A percentile compares a stretch with the other conserved stretches of the same genome.
Conservation (phyloP, 2,329 filamentous ascomycete genomes). For the Fonsecaea pedrosoi region DNA sequence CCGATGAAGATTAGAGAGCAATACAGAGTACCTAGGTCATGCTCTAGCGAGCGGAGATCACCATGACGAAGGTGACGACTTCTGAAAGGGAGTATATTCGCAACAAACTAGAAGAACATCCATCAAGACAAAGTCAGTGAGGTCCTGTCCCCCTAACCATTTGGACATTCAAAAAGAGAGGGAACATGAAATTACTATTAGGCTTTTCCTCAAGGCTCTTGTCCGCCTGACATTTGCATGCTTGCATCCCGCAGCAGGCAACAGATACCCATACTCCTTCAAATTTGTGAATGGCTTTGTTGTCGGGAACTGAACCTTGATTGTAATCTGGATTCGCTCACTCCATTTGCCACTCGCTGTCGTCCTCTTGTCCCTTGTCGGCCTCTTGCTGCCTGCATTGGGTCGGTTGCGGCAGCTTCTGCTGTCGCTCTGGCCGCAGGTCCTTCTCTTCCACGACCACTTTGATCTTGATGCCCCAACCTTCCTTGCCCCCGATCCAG, state of each 20-base stretch:
- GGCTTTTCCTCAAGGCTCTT: not conserved
- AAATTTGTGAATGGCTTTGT: not conserved
- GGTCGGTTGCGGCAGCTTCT: not conserved
- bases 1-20: not conserved
- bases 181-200: not conserved
- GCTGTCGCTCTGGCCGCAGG: not conserved
- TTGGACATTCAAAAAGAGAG: no score
- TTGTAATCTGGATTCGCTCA: not conserved
- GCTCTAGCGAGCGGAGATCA: no score
- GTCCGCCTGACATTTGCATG: not conserved
- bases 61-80: no score
- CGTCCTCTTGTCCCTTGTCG: not conserved
- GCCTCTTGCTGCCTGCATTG: not conserved
- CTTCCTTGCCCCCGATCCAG: constrained; percentile 52
- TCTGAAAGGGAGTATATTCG: no score
- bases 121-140: no score
- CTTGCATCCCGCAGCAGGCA: not conserved
- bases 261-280: not conserved
- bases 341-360: not conserved
- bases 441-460: constrained; percentile 29
- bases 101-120: no score
- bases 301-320: not conserved
- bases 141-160: no score
- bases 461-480: constrained; percentile 33
- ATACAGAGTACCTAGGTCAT: not conserved